Evolutionary conservation across 2,329 filamentous ascomycete species (phyloP).

Genomic region (Botrytis fragariae): DNA sequence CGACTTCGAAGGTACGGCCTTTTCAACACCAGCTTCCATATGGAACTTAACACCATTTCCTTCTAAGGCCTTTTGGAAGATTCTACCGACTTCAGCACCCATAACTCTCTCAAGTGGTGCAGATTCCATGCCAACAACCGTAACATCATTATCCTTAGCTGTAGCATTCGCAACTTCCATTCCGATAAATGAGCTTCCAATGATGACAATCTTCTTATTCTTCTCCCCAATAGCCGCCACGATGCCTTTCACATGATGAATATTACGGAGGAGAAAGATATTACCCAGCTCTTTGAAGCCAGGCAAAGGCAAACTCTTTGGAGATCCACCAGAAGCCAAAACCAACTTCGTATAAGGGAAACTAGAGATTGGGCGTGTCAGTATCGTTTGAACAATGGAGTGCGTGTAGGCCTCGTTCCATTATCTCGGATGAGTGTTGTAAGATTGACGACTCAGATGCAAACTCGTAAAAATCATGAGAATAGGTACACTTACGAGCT

Average conservation of each 20-base stretch:
- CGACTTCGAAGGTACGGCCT: conserved; percentile 68
- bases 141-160: conserved; percentile 75
- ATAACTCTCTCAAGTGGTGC: conserved; percentile 83
- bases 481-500: conserved; percentile 44
- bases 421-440: background rate
- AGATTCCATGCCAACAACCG: conserved; percentile 84
- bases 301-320: conserved; percentile 71
- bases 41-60: conserved; percentile 87
- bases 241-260: conserved; percentile 77
- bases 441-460: background rate
- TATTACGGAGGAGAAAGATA: conserved; percentile 77
- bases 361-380: background rate
- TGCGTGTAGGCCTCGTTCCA: background rate
- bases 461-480: no score
- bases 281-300: conserved; percentile 86
- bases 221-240: conserved; percentile 75
- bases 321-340: conserved; percentile 80
- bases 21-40: conserved; percentile 77
- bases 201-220: conserved; percentile 86
- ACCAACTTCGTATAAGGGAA: conserved; percentile 83
- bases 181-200: conserved; percentile 94
- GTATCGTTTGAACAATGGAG: background rate
- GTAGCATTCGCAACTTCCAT: conserved; percentile 94
- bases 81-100: conserved; percentile 74
- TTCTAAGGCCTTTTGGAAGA: conserved; percentile 77